Conservation (phyloP, 2,329 filamentous ascomycete species). For the Spiromastix sp. region DNA sequence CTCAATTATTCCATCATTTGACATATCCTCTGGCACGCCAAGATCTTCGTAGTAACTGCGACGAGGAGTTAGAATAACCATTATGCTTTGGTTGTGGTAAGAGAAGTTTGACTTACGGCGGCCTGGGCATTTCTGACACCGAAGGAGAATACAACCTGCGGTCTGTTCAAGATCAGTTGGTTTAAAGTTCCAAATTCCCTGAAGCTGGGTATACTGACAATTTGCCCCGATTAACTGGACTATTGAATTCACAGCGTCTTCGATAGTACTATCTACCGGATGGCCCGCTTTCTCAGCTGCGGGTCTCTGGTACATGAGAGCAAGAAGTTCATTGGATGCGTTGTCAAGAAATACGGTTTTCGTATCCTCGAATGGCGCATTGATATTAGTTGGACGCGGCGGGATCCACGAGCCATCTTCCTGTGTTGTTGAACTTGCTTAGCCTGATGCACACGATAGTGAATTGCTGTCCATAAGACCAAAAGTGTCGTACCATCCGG, state of each 20-base stretch:
- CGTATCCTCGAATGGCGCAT: conserved; percentile 30
- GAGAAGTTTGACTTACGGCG: conserved; percentile 1
- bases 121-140: neutral
- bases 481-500: conserved; percentile 28
- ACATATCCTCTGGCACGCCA: conserved; percentile 52
- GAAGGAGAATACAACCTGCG: neutral
- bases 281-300: conserved; percentile 27
- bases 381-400: conserved; percentile 25
- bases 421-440: conserved; percentile 16
- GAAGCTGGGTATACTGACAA: conserved; percentile 9
- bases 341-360: conserved; percentile 46
- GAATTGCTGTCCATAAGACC: too few species aligned
- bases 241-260: conserved; percentile 14
- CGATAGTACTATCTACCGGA: conserved; percentile 15
- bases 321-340: conserved; percentile 47
- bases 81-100: neutral
- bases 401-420: conserved; percentile 34
- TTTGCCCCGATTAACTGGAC: too few species aligned
- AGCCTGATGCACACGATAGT: neutral
- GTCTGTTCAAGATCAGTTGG: conserved; percentile 12
- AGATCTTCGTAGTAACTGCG: conserved; percentile 49
- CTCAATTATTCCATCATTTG: conserved; percentile 50
- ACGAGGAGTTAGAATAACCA: neutral
- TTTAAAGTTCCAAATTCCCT: conserved; percentile 19
- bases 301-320: conserved; percentile 38